Evolutionary conservation across 2,329 filamentous ascomycete species (phyloP).

Genomic region (Neophaeococcomyces aloes): DNA sequence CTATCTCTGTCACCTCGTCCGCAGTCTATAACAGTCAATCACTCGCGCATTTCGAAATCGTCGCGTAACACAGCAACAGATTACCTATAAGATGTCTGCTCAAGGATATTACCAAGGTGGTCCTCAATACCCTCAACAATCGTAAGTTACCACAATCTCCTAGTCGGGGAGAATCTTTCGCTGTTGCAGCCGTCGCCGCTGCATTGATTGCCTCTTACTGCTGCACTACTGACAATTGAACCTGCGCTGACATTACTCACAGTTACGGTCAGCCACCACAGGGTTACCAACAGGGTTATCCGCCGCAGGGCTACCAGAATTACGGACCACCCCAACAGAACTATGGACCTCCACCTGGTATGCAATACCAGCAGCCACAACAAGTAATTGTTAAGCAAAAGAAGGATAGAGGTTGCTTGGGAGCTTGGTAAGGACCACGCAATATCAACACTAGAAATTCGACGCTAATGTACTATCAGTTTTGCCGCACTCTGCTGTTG

Average conservation of each 20-base stretch:
- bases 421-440: slow-evolving; percentile 33
- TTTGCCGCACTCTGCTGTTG: slow-evolving; percentile 51
- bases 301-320: background rate
- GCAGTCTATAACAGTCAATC: too few species aligned
- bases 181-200: background rate
- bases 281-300: background rate
- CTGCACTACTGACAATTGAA: too few species aligned
- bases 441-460: background rate
- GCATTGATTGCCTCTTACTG: background rate
- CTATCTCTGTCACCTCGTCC: too few species aligned
- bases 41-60: too few species aligned
- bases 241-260: slow-evolving; percentile 1
- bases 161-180: too few species aligned
- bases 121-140: slow-evolving; percentile 20
- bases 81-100: slow-evolving; percentile 14
- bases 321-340: slow-evolving; percentile 6
- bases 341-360: slow-evolving; percentile 20
- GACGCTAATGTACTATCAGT: slow-evolving; percentile 24
- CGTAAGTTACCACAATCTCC: too few species aligned
- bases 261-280: slow-evolving; percentile 8
- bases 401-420: slow-evolving; percentile 43
- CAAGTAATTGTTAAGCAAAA: slow-evolving; percentile 34
- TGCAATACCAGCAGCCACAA: slow-evolving; percentile 41
- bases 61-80: too few species aligned
- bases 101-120: slow-evolving; percentile 20